A percentile compares a stretch with the other conserved stretches of the same genome.
Evolutionary conservation across 371 early-diverging fungal genomes (phyloP).

Genomic region (Mortierella sp.): DNA sequence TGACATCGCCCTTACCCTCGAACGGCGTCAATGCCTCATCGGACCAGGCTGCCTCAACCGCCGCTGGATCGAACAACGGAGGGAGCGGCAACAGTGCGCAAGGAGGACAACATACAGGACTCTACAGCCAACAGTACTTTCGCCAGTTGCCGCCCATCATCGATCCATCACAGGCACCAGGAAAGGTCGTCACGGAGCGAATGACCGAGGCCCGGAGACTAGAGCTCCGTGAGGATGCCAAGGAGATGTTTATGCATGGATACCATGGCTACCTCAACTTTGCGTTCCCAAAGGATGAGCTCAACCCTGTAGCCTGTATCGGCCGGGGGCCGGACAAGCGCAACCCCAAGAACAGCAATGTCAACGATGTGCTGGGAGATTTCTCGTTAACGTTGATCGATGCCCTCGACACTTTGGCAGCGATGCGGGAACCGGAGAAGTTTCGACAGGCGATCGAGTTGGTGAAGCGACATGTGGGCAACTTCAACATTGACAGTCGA

Average conservation of each 20-base stretch:
- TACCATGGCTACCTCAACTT: slow-evolving; percentile 86
- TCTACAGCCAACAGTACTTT: slow-evolving; percentile 31
- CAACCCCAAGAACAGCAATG: slow-evolving; percentile 71
- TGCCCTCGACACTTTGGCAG: slow-evolving; percentile 88
- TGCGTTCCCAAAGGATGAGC: slow-evolving; percentile 94
- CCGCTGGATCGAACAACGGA: slow-evolving; percentile 12
- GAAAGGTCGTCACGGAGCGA: slow-evolving; percentile 40
- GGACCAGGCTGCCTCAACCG: slow-evolving; percentile 1
- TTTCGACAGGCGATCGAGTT: slow-evolving; percentile 82
- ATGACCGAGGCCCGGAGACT: slow-evolving; percentile 49
- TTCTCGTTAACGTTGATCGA: slow-evolving; percentile 94
- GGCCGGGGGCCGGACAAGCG: slow-evolving; percentile 84
- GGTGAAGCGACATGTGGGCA: slow-evolving; percentile 70
- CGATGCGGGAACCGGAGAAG: slow-evolving; percentile 71
- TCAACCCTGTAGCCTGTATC: slow-evolving; percentile 87
- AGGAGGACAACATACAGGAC: background rate
- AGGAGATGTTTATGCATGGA: slow-evolving; percentile 93
- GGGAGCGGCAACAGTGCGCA: slow-evolving; percentile 20
- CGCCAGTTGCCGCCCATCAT: slow-evolving; percentile 32
- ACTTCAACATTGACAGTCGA: slow-evolving; percentile 86
- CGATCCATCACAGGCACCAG: slow-evolving; percentile 18
- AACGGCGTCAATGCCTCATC: slow-evolving; percentile 49
- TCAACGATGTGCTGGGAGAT: slow-evolving; percentile 95
- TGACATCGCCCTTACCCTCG: slow-evolving; percentile 28
- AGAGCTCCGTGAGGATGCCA: slow-evolving; percentile 38